Evolutionary conservation across 1,284 basidiomycete species (phyloP).

Genomic region (Erythrobasidium hasegawianum): DNA sequence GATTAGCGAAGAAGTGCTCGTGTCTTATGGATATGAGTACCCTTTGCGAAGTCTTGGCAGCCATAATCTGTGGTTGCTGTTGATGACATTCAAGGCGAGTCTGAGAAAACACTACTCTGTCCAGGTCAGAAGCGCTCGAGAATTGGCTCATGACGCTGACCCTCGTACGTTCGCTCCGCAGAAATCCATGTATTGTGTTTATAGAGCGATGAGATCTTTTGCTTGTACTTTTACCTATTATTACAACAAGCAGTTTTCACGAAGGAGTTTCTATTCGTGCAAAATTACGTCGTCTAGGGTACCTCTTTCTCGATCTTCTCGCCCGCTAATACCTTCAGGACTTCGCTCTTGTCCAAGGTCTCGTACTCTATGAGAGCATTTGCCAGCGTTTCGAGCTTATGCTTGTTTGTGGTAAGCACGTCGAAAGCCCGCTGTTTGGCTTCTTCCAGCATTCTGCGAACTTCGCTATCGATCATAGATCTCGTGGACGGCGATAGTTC

Average conservation of each 20-base stretch:
- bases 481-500: constrained; percentile 40
- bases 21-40: no score
- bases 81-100: constrained; percentile 35
- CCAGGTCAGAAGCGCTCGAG: no score
- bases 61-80: constrained; percentile 23
- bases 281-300: neutral
- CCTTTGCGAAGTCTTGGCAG: no score
- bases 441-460: constrained; percentile 62
- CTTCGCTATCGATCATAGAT: constrained; percentile 44
- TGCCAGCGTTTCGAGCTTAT: constrained; percentile 82
- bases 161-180: no score
- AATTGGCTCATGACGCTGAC: no score
- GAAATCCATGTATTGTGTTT: no score
- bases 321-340: constrained; percentile 55
- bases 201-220: neutral
- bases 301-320: constrained; percentile 38
- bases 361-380: constrained; percentile 86
- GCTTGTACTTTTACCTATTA: neutral
- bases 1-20: no score
- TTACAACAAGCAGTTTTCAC: neutral
- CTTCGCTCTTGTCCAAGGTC: constrained; percentile 79
- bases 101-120: neutral
- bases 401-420: constrained; percentile 66
- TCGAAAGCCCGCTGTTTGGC: constrained; percentile 66
- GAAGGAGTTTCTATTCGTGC: no score